Evolutionary conservation across 2,329 filamentous ascomycete genomes (phyloP).

Genomic region (Epichloe coenophiala): DNA sequence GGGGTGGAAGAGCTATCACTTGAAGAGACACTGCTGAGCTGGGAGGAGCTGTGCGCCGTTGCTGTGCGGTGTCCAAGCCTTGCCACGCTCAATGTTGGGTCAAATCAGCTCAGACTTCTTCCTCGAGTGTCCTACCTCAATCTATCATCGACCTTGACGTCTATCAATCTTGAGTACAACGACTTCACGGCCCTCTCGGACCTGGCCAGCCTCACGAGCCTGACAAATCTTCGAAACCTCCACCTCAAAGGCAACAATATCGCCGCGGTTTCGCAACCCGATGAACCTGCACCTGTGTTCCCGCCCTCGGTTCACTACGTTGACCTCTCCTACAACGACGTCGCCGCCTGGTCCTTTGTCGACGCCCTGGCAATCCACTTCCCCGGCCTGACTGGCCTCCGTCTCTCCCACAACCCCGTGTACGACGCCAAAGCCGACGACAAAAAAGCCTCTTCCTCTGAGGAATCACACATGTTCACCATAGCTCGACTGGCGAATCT

Average conservation of each 20-base stretch:
- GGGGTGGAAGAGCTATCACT: slow-evolving; percentile 48
- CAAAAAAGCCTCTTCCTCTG: slow-evolving; percentile 39
- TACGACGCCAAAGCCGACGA: slow-evolving; percentile 42
- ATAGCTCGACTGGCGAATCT: slow-evolving; percentile 60
- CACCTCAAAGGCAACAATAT: slow-evolving; percentile 72
- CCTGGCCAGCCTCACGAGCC: slow-evolving; percentile 36
- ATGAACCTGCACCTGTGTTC: slow-evolving; percentile 30
- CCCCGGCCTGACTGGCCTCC: slow-evolving; percentile 60
- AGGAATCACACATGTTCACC: slow-evolving; percentile 83
- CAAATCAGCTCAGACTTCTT: slow-evolving; percentile 44
- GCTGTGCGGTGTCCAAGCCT: slow-evolving; percentile 40
- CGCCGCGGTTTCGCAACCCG: slow-evolving; percentile 21
- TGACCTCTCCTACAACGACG: slow-evolving; percentile 62
- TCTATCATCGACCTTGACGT: slow-evolving; percentile 40
- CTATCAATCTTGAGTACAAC: slow-evolving; percentile 61
- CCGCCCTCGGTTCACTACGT: slow-evolving; percentile 44
- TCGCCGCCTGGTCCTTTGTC: slow-evolving; percentile 60
- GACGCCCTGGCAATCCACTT: slow-evolving; percentile 54
- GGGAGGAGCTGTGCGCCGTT: slow-evolving; percentile 47
- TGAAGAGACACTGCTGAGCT: slow-evolving; percentile 52
- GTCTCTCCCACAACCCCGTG: slow-evolving; percentile 76
- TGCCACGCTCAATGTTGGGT: slow-evolving; percentile 35
- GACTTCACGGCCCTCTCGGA: slow-evolving; percentile 46
- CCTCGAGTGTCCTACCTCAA: slow-evolving; percentile 23
- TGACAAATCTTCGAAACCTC: slow-evolving; percentile 41